Evolutionary conservation across 1,139 yeast genomes (phyloP), one percentile per base, ranked within the genome.

Genomic region (Geotrichum armillariae): DNA sequence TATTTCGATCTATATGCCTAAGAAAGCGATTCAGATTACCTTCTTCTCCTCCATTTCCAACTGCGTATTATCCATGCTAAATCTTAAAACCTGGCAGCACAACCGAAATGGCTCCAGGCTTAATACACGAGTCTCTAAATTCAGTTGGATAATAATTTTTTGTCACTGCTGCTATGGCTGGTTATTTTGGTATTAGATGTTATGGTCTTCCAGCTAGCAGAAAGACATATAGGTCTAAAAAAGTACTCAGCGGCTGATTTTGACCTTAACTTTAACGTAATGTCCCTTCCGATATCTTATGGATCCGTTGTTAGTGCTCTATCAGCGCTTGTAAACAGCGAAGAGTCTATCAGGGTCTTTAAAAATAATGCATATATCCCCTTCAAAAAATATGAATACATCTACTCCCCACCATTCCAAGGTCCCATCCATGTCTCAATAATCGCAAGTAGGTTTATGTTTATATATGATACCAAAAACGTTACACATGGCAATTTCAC

Each of bases 121-220:
- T 22, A 20, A 8, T 8, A 41, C 31, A 16, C 31, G 25, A 33
- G 38, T 41, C 3, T 12, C 35, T 32, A 21, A 9, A 9, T 20
- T 18, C 14, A 41, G 38, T 17, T 41, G n/a, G n/a, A n/a, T n/a
- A n/a, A n/a, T n/a, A n/a, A 32, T 41, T 14, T 14, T 41, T 11
- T 18, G 11, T 3, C 45, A 4, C 21, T 41, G 11, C n/a, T 22
- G 8, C 38, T 41, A 9, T 41, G 25, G 17, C 31, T 14, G 7
- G 22, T 31, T n/a, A 22, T 41, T 14, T 16, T 41, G 12, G 38
- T 25, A 8, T 41, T 38, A 9, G 45, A 41, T 22, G n/a, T 41
- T 7, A 37, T 41, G 2, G 45, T 41, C 18, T 41, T 32, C 29
- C 45, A 41, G 21, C 31, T 41, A 21, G 45, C 45, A 4, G 17